phyloP scores from a whole-genome alignment of 768 basidiomycete species.

The Trametes meyenii region DNA sequence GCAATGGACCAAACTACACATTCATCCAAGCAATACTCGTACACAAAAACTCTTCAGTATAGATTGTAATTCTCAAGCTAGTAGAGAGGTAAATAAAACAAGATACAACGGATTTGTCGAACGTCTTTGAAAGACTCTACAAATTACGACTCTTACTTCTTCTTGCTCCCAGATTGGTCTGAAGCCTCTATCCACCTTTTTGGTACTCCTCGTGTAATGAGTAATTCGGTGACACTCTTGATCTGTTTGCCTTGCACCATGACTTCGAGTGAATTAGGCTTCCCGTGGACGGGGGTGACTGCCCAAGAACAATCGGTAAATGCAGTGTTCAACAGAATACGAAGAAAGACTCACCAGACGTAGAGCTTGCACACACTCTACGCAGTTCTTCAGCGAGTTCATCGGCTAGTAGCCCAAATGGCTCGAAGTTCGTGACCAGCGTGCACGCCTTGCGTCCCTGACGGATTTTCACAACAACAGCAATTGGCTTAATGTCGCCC shows the following conservation, averaged over 20 bases:
- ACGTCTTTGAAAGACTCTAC: not conserved
- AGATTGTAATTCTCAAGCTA: not conserved
- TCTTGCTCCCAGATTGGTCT: constrained; percentile 52
- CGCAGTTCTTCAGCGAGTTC: constrained; percentile 79
- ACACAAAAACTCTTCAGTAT: not conserved
- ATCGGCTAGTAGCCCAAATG: constrained; percentile 69
- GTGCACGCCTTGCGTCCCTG: constrained; percentile 81
- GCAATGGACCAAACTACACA: too few species aligned
- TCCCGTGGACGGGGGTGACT: constrained; percentile 68
- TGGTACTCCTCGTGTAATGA: constrained; percentile 73
- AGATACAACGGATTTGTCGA: too few species aligned
- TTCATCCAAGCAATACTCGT: not conserved
- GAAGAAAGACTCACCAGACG: constrained; percentile 57
- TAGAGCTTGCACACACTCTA: constrained; percentile 76
- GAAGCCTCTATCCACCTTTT: constrained; percentile 75
- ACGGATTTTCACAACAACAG: constrained; percentile 69
- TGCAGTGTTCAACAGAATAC: not conserved
- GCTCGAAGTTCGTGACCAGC: constrained; percentile 77
- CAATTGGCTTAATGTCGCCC: constrained; percentile 71
- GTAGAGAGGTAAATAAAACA: not conserved
- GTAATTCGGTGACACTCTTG: constrained; percentile 63
- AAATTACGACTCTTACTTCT: constrained; percentile 14
- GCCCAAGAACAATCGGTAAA: too few species aligned
- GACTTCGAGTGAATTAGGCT: constrained; percentile 64
- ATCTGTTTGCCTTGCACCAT: constrained; percentile 86